Percentiles rank a stretch among this genome's conserved stretches.
Conservation (phyloP, 352 stramenopile genomes). For the Globisporangium middletonii region DNA sequence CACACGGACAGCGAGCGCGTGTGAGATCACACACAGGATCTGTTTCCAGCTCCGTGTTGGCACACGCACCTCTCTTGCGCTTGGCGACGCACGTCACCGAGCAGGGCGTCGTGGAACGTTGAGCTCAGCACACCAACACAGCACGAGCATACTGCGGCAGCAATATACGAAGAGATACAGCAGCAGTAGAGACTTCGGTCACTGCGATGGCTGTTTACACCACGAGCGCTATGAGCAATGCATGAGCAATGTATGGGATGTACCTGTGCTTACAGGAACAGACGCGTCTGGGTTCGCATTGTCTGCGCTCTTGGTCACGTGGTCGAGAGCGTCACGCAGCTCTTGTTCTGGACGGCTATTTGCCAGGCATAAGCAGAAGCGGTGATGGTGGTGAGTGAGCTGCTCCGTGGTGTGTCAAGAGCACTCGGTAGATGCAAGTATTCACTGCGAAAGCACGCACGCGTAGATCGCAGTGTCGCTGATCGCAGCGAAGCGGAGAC, state of each 20-base stretch:
- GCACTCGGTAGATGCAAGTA: neutral
- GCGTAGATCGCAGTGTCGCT: conserved; percentile 40
- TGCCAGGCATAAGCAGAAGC: conserved; percentile 5
- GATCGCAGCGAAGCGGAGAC: conserved; percentile 51
- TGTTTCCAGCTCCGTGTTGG: neutral
- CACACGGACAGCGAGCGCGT: neutral
- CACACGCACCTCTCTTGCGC: conserved; percentile 22
- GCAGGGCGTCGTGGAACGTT: conserved; percentile 34
- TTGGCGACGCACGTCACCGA: conserved; percentile 36
- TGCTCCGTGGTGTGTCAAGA: neutral
- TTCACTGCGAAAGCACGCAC: conserved; percentile 23
- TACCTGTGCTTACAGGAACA: conserved; percentile 5
- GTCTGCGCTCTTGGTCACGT: neutral
- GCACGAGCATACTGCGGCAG: conserved; percentile 47
- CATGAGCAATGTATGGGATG: neutral
- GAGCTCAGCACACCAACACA: conserved; percentile 59
- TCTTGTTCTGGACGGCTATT: conserved; percentile 25
- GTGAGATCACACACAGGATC: neutral
- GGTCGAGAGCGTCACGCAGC: conserved; percentile 15
- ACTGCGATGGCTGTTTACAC: neutral
- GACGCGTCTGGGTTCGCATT: neutral
- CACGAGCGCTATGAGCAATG: neutral
- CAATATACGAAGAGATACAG: conserved; percentile 1
- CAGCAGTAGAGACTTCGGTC: neutral
- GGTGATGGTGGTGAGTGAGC: neutral